These are phyloP conservation scores for Leishmania mexicana DNA, from an alignment of 208 protist species.

Conservation along the genomic window DNA sequence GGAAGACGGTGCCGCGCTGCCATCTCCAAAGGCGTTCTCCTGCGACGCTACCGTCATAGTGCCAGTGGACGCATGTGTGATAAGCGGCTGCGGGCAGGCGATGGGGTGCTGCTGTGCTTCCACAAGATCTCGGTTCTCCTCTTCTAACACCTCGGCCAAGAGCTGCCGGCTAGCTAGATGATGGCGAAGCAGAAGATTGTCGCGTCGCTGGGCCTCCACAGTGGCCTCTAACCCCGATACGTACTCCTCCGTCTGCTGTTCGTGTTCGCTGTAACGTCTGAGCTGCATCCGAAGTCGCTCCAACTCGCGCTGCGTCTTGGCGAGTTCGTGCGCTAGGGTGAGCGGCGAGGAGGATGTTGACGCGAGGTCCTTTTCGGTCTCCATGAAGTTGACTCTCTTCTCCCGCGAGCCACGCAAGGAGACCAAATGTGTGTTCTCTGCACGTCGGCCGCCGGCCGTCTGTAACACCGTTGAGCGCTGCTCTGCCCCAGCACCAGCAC, in stretches of 20 bases:
- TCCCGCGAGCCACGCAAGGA: neutral
- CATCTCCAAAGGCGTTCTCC: neutral
- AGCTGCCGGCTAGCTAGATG: conserved; percentile 21
- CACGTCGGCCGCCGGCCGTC: neutral
- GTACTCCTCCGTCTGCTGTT: conserved; percentile 1
- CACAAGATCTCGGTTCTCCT: conserved; percentile 13
- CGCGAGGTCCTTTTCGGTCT: neutral
- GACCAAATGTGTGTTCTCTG: neutral
- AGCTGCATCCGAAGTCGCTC: conserved; percentile 1
- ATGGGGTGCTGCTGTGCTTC: neutral
- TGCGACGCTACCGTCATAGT: conserved; percentile 3
- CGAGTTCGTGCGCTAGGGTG: conserved; percentile 1
- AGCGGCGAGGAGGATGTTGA: neutral
- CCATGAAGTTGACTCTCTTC: neutral
- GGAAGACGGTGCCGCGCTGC: neutral
- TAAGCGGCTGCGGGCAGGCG: neutral
- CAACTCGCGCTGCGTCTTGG: neutral
- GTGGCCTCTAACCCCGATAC: neutral
- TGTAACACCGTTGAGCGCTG: neutral
- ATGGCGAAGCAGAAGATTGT: conserved; percentile 14
- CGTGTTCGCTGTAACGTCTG: neutral
- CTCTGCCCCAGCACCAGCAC: too few relatives aligned
- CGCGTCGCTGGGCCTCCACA: conserved; percentile 9
- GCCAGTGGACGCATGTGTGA: conserved; percentile 11
- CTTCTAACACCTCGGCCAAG: conserved; percentile 14